Percentiles rank a stretch among this genome's conserved stretches.
phyloP scores from a whole-genome alignment of 805 yeast genomes.

The Candida ascalaphidarum region DNA sequence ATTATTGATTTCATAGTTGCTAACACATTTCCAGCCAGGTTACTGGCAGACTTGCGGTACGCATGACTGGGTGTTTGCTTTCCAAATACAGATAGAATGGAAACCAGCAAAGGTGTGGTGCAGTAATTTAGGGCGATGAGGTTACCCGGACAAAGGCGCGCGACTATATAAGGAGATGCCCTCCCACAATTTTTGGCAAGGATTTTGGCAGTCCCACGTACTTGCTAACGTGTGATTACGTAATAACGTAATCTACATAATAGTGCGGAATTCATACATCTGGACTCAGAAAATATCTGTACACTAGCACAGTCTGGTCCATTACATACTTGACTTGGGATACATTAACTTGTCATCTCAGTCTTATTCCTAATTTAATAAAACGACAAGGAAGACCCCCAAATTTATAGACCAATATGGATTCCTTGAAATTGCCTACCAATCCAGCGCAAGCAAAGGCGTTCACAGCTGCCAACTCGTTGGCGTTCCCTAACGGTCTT shows the following conservation, averaged over 20 bases:
- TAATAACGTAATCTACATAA: no score
- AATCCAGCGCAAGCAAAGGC: conserved; percentile 72
- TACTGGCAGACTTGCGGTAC: not conserved
- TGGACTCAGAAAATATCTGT: no score
- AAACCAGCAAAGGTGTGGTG: not conserved
- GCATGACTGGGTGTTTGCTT: not conserved
- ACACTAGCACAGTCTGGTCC: no score
- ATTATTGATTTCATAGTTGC: not conserved
- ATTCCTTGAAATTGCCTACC: conserved; percentile 65
- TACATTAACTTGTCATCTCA: conserved; percentile 37
- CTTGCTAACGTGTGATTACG: no score
- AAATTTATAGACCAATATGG: conserved; percentile 34
- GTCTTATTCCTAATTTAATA: conserved; percentile 3
- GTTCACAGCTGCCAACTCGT: conserved; percentile 58
- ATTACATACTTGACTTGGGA: conserved; percentile 24
- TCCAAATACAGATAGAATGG: no score
- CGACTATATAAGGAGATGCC: conserved; percentile 1
- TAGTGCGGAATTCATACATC: no score
- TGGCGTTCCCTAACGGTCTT: conserved; percentile 52
- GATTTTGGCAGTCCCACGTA: no score
- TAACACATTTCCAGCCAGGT: not conserved
- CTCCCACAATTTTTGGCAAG: not conserved
- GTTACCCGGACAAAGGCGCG: conserved; percentile 2
- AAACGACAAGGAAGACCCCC: conserved; percentile 4
- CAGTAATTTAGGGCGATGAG: not conserved